phyloP scores from a whole-genome alignment of 768 basidiomycete genomes.

The Guyanaporus albipodus region DNA sequence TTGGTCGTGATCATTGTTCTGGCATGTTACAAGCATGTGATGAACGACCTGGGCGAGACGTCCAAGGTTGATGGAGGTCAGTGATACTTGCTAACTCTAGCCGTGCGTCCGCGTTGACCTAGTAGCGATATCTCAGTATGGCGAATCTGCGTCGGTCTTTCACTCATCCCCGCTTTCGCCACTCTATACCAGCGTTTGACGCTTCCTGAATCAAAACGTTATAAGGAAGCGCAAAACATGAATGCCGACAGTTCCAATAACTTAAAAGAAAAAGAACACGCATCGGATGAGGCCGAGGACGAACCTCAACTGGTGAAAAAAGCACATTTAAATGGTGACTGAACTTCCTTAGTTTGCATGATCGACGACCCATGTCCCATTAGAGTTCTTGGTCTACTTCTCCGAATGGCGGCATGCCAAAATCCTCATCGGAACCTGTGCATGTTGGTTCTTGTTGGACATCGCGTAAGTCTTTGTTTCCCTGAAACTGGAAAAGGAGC shows the following conservation, averaged over 20 bases:
- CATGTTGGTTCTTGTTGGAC: constrained; percentile 75
- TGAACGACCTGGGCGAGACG: constrained; percentile 54
- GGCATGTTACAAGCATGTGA: constrained; percentile 56
- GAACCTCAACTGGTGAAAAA: constrained; percentile 36
- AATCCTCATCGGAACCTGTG: constrained; percentile 60
- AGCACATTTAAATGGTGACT: constrained; percentile 49
- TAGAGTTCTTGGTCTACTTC: constrained; percentile 66
- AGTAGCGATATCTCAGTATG: constrained; percentile 43
- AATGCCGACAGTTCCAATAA: constrained; percentile 26
- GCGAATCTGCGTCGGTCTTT: constrained; percentile 71
- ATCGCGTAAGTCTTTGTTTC: constrained; percentile 44
- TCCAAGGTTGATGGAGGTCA: constrained; percentile 68
- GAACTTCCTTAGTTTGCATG: neutral
- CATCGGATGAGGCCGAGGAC: neutral
- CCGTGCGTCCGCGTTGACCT: neutral
- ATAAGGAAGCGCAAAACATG: constrained; percentile 36
- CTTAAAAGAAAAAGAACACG: constrained; percentile 30
- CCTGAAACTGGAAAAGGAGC: neutral
- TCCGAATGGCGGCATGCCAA: constrained; percentile 69
- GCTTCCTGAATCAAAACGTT: constrained; percentile 65
- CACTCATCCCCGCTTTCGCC: constrained; percentile 68
- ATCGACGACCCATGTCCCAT: neutral
- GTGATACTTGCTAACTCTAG: constrained; percentile 16
- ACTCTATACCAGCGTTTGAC: constrained; percentile 76
- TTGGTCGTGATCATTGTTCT: constrained; percentile 63